These are phyloP conservation scores for Ogataea zsoltii DNA, from an alignment of 805 yeast genomes.

Conservation along the genomic window DNA sequence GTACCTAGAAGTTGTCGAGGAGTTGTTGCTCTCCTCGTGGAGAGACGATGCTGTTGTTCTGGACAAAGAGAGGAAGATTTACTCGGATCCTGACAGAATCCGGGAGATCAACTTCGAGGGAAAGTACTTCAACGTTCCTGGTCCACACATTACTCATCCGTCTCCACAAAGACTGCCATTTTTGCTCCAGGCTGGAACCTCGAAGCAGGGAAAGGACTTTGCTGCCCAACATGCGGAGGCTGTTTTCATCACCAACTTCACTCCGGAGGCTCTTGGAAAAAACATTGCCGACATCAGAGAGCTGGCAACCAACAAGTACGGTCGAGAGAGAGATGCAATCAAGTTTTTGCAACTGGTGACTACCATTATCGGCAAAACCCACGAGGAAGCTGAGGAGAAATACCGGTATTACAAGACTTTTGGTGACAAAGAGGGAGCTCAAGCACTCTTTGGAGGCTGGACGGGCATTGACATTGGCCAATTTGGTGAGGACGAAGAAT, in stretches of 20 bases:
- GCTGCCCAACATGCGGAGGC: conserved; percentile 47
- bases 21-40: conserved; percentile 44
- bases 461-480: conserved; percentile 42
- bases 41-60: conserved; percentile 42
- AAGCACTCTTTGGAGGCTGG: conserved; percentile 42
- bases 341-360: conserved; percentile 41
- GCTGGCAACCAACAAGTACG: conserved; percentile 36
- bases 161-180: conserved; percentile 47
- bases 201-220: conserved; percentile 40
- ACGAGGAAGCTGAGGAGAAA: conserved; percentile 42
- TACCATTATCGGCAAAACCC: conserved; percentile 41
- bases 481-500: conserved; percentile 35
- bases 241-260: conserved; percentile 39
- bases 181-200: conserved; percentile 46
- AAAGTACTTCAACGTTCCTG: conserved; percentile 42
- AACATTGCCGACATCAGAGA: conserved; percentile 34
- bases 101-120: conserved; percentile 45
- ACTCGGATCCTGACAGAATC: conserved; percentile 40
- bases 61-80: conserved; percentile 23
- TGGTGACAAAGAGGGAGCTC: conserved; percentile 43
- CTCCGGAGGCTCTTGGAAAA: conserved; percentile 31
- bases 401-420: conserved; percentile 34
- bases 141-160: conserved; percentile 44
- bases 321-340: conserved; percentile 38
- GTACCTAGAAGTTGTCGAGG: conserved; percentile 40